Base-by-base conservation (phyloP, 2,329 filamentous ascomycete genomes). In the Fusarium irregulare region DNA sequence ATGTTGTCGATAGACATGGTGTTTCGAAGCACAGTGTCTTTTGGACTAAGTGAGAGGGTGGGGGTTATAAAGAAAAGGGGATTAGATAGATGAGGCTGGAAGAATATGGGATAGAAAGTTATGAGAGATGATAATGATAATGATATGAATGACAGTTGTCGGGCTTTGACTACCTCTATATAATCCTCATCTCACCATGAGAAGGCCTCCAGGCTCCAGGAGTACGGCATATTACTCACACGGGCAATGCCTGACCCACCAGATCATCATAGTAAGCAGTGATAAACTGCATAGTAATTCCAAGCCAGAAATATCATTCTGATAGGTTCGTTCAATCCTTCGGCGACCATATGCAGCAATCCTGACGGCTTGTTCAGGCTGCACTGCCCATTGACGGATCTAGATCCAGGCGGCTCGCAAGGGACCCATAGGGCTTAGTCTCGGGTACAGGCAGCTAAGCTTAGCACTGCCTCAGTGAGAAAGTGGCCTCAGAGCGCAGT, bases 1-100 rank as follows among this genome's bases (percentile, higher is more conserved):
- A 75, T 69, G 4, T 61, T 69, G n/a, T 71, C 60, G 13, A 44
- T 41, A 28, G 63, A 53, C 68, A 71, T 71, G 44, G 27, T 46
- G 27, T 28, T 28, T 28, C 27, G 27, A 28, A 28, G 27, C 49
- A 41, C 32, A 51, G 25, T 46, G 21, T 47, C 25, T 37, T 41
- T 12, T 27, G 7, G 14, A 7, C 30, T 13, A 41, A 46, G 45
- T 16, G n/a, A 11, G 25, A 10, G 25, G 25, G 27, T 27, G 3
- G 4, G 27, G 27, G 10, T 28, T 28, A 28, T 28, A 28, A 28
- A 28, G 27, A 4, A 12, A 28, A 28, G 27, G 27, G 27, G 27
- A 28, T 4, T 28, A 11, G 27, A 28, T 28, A 11, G 27, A 28
- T 32, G 10, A 16, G 11, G 25, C 25, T 27, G 25, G 9, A 27